Evolutionary conservation across 768 basidiomycete genomes (phyloP).

Genomic region (Chalciporus piperatus): DNA sequence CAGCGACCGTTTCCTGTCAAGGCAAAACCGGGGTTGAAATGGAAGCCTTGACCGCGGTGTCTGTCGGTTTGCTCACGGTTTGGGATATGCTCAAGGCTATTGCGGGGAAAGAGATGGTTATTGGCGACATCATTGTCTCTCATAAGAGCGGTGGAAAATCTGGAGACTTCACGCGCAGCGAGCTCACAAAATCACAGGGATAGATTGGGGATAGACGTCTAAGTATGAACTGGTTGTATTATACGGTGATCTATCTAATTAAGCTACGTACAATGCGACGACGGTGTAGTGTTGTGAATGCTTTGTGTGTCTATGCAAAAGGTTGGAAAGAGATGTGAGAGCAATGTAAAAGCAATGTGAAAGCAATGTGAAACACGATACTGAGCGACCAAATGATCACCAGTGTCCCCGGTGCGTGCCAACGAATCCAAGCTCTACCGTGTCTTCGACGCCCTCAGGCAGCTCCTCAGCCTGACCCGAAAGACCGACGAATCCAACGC

Average conservation of each 20-base stretch:
- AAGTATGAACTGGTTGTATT: background rate
- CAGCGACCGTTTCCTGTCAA: constrained; percentile 68
- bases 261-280: background rate
- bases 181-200: background rate
- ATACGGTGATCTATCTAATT: background rate
- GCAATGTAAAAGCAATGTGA: background rate
- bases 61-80: constrained; percentile 72
- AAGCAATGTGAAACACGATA: background rate
- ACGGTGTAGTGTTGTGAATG: background rate
- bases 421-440: constrained; percentile 53
- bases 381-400: constrained; percentile 28
- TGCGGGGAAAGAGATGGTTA: constrained; percentile 84
- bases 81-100: constrained; percentile 96
- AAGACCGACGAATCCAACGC: constrained; percentile 51
- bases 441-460: constrained; percentile 43
- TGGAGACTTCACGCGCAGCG: constrained; percentile 54
- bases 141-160: constrained; percentile 73
- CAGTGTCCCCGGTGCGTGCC: constrained; percentile 51
- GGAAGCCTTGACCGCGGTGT: constrained; percentile 88
- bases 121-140: constrained; percentile 62
- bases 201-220: background rate
- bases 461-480: constrained; percentile 33
- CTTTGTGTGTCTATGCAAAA: background rate
- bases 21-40: constrained; percentile 90
- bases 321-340: background rate